These are phyloP conservation scores for Trichocladium antarcticum DNA, from an alignment of 495 filamentous ascomycete genomes.

Conservation along the genomic window DNA sequence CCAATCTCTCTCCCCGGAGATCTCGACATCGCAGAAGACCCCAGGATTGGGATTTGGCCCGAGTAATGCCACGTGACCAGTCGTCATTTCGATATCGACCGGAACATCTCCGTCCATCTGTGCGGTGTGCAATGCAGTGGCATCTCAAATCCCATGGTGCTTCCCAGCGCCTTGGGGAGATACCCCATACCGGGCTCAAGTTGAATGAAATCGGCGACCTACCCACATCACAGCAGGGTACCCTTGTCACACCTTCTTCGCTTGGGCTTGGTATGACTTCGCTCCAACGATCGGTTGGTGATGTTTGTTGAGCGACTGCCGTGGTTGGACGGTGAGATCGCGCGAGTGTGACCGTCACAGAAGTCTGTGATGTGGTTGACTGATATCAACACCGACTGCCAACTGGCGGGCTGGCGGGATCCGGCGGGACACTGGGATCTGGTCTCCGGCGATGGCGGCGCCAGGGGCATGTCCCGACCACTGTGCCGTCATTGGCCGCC, in stretches of 20 bases:
- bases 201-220: constrained; percentile 12
- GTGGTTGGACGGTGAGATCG: neutral
- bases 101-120: constrained; percentile 6
- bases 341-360: neutral
- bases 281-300: neutral
- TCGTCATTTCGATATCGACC: no score
- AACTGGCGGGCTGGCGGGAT: no score
- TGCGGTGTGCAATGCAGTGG: neutral
- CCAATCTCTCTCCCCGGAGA: constrained; percentile 15
- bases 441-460: neutral
- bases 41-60: neutral
- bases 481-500: constrained; percentile 17
- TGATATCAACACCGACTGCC: neutral
- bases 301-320: neutral
- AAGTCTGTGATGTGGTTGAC: neutral
- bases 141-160: neutral
- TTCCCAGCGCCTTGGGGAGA: neutral
- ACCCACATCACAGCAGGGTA: neutral
- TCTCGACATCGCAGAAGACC: constrained; percentile 4
- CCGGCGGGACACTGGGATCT: no score
- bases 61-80: constrained; percentile 5
- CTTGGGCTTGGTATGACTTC: constrained; percentile 1
- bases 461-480: constrained; percentile 9
- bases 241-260: neutral
- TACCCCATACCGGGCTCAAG: constrained; percentile 2